Evolutionary conservation across 371 early-diverging fungal genomes (phyloP).

Genomic region (Rhizopus stolonifer): DNA sequence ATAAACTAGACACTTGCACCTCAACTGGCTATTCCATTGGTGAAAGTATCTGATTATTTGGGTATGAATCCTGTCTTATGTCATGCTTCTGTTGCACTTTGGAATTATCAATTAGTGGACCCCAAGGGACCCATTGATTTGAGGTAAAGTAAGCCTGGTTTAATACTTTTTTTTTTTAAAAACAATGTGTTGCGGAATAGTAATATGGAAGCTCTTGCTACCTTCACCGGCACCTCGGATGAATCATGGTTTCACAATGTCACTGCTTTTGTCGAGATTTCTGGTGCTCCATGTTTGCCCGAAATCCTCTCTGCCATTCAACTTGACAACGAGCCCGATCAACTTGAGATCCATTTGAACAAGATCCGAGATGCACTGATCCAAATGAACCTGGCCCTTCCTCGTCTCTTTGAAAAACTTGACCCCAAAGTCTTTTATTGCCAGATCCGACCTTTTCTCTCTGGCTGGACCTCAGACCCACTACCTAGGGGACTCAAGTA

Average conservation of each 20-base stretch:
- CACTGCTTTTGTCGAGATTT: constrained; percentile 86
- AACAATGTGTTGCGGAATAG: too few species aligned
- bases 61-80: constrained; percentile 86
- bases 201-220: constrained; percentile 81
- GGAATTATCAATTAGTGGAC: constrained; percentile 87
- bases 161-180: too few species aligned
- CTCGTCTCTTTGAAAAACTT: constrained; percentile 89
- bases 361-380: constrained; percentile 57
- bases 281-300: constrained; percentile 79
- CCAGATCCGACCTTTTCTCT: constrained; percentile 88
- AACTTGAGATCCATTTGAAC: constrained; percentile 51
- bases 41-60: constrained; percentile 69
- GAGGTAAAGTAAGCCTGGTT: constrained; percentile 45
- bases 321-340: constrained; percentile 43
- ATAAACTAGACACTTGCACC: constrained; percentile 71
- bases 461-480: constrained; percentile 94
- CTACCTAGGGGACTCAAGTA: constrained; percentile 83
- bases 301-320: constrained; percentile 61
- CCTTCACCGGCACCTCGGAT: constrained; percentile 87
- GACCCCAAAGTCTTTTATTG: constrained; percentile 95
- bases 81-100: constrained; percentile 85
- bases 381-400: constrained; percentile 64
- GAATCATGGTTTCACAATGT: constrained; percentile 97
- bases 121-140: constrained; percentile 65
- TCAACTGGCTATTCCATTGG: constrained; percentile 84